Conservation (phyloP, 345 rosid genomes). For the Aquilaria sinensis region DNA sequence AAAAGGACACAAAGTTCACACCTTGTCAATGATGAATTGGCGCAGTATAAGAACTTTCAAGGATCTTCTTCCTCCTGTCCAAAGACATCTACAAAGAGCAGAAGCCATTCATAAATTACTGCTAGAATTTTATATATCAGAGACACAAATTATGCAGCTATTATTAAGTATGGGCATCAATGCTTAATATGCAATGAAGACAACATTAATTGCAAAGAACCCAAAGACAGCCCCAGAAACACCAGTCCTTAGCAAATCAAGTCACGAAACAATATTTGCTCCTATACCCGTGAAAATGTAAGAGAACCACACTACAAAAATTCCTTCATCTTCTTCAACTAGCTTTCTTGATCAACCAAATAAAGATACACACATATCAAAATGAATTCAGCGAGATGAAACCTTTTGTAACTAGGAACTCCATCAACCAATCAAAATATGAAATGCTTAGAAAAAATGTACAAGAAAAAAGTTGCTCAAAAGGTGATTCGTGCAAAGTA, state of each 20-base stretch:
- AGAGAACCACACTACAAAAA: constrained; percentile 67
- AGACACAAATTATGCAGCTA: background rate
- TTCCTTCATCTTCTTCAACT: constrained; percentile 94
- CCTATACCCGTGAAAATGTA: constrained; percentile 81
- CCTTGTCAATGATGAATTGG: constrained; percentile 82
- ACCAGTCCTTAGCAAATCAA: constrained; percentile 85
- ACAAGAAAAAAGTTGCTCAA: constrained; percentile 92
- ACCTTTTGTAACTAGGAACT: background rate
- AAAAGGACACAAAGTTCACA: constrained; percentile 15
- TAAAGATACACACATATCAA: constrained; percentile 8
- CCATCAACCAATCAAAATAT: background rate
- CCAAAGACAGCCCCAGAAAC: constrained; percentile 97
- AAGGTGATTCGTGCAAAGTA: constrained; percentile 75
- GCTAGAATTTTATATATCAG: background rate
- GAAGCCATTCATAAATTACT: background rate
- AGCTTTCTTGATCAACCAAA: constrained; percentile 57
- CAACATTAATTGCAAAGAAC: constrained; percentile 76
- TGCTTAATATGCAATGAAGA: constrained; percentile 33
- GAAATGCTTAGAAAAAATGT: constrained; percentile 78
- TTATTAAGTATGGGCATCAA: constrained; percentile 6
- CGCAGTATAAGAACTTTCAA: constrained; percentile 89
- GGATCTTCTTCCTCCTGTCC: constrained; percentile 96
- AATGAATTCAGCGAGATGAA: constrained; percentile 4
- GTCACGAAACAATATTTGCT: constrained; percentile 90
- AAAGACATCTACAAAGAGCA: constrained; percentile 61